These are phyloP conservation scores for Trametes cubensis DNA, from an alignment of 768 basidiomycete genomes.

Conservation along the genomic window DNA sequence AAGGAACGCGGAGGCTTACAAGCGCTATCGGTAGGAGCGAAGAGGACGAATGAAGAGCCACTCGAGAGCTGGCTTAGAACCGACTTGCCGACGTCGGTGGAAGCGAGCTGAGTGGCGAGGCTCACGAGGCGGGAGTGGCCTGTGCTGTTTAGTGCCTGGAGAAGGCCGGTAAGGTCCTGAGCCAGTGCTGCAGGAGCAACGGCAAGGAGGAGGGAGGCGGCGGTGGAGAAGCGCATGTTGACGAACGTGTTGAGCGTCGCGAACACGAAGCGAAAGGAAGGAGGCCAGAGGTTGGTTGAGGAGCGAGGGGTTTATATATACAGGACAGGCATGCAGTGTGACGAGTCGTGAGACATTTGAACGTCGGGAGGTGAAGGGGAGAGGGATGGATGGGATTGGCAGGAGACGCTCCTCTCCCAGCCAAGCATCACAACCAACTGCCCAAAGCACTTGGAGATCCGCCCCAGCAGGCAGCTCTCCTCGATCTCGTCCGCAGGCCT, in stretches of 20 bases:
- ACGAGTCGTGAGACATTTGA: background rate
- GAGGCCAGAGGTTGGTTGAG: background rate
- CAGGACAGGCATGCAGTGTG: background rate
- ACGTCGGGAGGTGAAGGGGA: background rate
- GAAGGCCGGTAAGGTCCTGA: slow-evolving; percentile 39
- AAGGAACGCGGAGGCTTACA: slow-evolving; percentile 39
- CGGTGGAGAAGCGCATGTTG: slow-evolving; percentile 13
- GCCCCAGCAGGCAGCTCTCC: background rate
- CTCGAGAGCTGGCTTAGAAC: slow-evolving; percentile 47
- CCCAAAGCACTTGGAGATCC: slow-evolving; percentile 9
- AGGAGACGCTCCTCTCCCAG: slow-evolving; percentile 5
- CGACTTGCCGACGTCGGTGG: slow-evolving; percentile 44
- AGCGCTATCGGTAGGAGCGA: slow-evolving; percentile 59
- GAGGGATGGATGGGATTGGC: background rate
- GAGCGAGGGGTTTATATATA: slow-evolving; percentile 10
- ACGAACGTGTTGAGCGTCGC: slow-evolving; percentile 1
- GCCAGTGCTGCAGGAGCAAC: slow-evolving; percentile 33
- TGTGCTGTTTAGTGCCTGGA: slow-evolving; percentile 40
- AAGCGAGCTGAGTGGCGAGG: slow-evolving; percentile 45
- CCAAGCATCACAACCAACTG: background rate
- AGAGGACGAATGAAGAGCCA: slow-evolving; percentile 51
- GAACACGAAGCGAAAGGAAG: background rate
- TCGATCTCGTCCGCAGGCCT: background rate
- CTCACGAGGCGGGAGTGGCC: slow-evolving; percentile 48
- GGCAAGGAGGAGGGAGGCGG: slow-evolving; percentile 18